These are phyloP conservation scores for Bipolaris victoriae DNA, from an alignment of 2,329 filamentous ascomycete species.

Conservation along the genomic window DNA sequence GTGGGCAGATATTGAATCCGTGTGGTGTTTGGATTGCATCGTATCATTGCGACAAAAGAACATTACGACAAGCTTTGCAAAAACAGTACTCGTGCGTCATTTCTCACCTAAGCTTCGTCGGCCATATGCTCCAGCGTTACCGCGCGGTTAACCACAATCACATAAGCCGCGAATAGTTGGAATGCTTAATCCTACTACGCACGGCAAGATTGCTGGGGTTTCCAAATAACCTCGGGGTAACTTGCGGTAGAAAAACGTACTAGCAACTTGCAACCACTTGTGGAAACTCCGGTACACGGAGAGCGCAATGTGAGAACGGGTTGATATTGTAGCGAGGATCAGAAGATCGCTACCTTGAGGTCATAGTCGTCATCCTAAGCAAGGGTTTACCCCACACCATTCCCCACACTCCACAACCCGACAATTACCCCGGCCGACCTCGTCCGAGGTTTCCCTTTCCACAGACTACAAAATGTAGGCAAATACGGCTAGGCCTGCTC, in stretches of 20 bases:
- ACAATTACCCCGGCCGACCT: constrained; percentile 3
- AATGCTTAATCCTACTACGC: neutral
- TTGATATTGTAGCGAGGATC: neutral
- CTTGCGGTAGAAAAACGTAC: neutral
- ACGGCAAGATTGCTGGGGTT: neutral
- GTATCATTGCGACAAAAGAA: neutral
- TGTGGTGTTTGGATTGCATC: neutral
- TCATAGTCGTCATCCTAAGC: neutral
- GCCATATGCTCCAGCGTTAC: neutral
- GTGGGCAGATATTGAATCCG: neutral
- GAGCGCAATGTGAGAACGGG: neutral
- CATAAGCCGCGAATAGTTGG: neutral
- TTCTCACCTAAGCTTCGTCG: neutral
- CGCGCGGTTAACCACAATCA: neutral
- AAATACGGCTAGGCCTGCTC: neutral
- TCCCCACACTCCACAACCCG: constrained; percentile 7
- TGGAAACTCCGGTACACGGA: neutral
- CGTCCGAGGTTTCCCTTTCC: neutral
- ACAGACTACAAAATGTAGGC: neutral
- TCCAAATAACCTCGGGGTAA: neutral
- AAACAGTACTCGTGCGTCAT: neutral
- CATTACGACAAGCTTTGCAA: neutral
- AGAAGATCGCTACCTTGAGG: neutral
- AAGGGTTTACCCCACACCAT: constrained; percentile 3
- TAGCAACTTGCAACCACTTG: neutral